phyloP scores from a whole-genome alignment of 495 filamentous ascomycete genomes.

The Pyronema omphalodes region DNA sequence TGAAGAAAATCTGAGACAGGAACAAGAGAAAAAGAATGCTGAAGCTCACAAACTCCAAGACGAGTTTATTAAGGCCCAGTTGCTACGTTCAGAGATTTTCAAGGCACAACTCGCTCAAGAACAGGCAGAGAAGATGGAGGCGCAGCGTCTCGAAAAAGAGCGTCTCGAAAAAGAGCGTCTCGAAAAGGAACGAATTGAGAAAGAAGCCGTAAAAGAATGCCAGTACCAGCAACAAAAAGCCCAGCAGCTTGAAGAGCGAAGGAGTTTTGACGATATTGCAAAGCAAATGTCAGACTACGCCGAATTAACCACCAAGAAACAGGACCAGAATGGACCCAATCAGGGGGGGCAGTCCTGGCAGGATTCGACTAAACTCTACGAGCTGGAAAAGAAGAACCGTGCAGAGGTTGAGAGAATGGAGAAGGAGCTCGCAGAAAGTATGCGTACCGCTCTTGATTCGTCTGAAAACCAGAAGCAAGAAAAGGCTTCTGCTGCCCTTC shows the following conservation, averaged over 20 bases:
- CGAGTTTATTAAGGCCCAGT: background rate
- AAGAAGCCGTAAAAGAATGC: background rate
- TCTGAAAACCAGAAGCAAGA: background rate
- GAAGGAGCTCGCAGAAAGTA: background rate
- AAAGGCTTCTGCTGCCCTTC: background rate
- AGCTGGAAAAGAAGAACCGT: background rate
- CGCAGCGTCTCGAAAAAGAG: conserved; percentile 10
- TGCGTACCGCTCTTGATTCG: background rate
- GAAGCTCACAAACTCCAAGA: background rate
- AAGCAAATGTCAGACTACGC: no score
- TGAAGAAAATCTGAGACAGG: background rate
- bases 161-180: background rate
- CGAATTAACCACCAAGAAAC: no score
- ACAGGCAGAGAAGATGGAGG: conserved; percentile 7
- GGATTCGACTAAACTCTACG: background rate
- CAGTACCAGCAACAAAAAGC: no score
- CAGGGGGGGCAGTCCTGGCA: background rate
- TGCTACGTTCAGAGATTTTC: background rate
- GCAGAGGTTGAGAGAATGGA: conserved; percentile 2
- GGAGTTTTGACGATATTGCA: no score
- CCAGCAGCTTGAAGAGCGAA: no score
- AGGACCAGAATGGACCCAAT: no score
- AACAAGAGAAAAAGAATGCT: background rate
- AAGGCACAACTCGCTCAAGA: background rate
- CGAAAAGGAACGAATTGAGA: conserved; percentile 2